Base-by-base conservation (phyloP, 2,329 filamentous ascomycete genomes). In the Aspergillus nomiae region DNA sequence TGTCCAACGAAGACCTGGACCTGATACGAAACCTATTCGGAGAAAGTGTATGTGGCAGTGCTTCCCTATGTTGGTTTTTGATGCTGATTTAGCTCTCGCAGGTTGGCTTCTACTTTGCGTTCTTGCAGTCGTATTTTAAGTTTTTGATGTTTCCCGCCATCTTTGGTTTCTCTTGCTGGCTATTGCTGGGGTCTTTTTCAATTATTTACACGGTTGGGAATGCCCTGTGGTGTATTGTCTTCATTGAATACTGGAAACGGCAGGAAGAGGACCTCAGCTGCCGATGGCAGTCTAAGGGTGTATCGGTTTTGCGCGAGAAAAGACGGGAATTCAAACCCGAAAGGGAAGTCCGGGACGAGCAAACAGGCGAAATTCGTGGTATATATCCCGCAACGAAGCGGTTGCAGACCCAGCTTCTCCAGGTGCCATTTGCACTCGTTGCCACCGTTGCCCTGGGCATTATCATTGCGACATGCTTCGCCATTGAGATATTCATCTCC, bases 221-320 rank as follows among this genome's bases (percentile, higher is more conserved):
- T 74, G 90, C 88, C 36, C 82, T 98, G 7, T 97, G 93, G 92
- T 90, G 91, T 63, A 89, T 96, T 3, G 81, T 95, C 57, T 98
- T 98, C 74, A 91, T 96, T 63, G 95, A 98, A 76, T 97, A 92
- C 77, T 98, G 94, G 94, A 97, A 96, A 81, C 91, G 94, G 71
- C 92, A 96, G 77, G 92, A 98, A 77, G 83, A 90, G 10, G 94
- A 98, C 73, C 83, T 98, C 19, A 90, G 91, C 16, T 89, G 97
- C 21, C 88, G 92, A 69, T 98, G 94, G 95, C 91, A 92, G 45
- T 94, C 96, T 1, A 89, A 91, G 59, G 91, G 92, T 11, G 93
- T 97, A 2, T 94, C 92, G 3, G 87, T 85, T 57, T 94, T 98
- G 63, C 91, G 95, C 69, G 87, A 86, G 32, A 91, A 89, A 68